Evolutionary conservation across 306 rosid species (phyloP), one percentile per base, ranked within the genome.

Genomic region (Fagus crenata): DNA sequence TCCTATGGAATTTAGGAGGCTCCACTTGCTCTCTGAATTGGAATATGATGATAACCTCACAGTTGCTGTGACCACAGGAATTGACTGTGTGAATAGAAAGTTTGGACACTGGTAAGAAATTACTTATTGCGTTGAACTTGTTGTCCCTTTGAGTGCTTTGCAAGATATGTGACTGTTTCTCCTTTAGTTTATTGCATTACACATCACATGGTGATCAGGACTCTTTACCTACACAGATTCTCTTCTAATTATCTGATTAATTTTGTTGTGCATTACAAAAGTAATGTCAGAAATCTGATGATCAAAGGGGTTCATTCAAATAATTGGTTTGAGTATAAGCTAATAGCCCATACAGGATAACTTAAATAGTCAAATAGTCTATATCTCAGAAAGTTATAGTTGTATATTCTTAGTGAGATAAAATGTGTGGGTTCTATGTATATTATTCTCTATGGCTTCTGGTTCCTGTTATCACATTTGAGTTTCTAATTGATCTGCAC

Each of bases 41-140:
- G 76, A 85, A 53, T 69, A 83, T 80, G 86, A 83, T 73, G 90
- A 82, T 74, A 77, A 81, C 81, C 86, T 76, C 69, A 53, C 87
- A 80, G 79, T 78, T 56, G 51, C 60, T 73, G 39, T 83, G 35
- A 60, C 78, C 43, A 32, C 84, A 75, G 83, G 80, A 43, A 59
- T 84, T 75, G 63, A 81, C 55, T 84, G 87, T 83, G 77, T 83
- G 51, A 86, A 87, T 81, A 86, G 96, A 84, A 92, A 89, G 78
- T 81, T 90, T 73, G 92, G 96, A 61, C 90, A 86, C 78, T 81
- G 92, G 96, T 88, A 86, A 79, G 80, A 71, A 64, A 42, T 51
- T 76, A 12, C 67, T 75, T 43, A 40, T 58, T 41, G 31, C 49
- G 15, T 39, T 7, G 49, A 65, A 65, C 14, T 65, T 65, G 0